Evolutionary conservation across 2,329 filamentous ascomycete genomes (phyloP), one percentile per base, ranked within the genome.

Genomic region (Verticillium alfalfae): DNA sequence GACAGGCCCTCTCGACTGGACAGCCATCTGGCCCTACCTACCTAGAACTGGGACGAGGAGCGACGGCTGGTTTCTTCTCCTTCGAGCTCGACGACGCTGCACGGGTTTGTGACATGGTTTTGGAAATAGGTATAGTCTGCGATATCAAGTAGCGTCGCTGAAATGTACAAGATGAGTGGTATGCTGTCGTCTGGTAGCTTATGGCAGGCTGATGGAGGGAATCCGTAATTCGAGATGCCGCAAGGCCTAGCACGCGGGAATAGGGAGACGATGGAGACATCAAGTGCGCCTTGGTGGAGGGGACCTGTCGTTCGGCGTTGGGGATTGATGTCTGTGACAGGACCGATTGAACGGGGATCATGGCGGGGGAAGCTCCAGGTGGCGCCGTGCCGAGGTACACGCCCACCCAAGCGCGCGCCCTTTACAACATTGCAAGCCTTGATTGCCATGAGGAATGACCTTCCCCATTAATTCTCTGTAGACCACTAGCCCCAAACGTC

Each of bases 41-140:
- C 85, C 84, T 87, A 13, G 88, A 84, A 72, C 88, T 91, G 2
- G 89, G 88, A 59, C 84, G 78, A 2, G 88, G 85, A 22, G 75
- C 72, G n/a, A 71, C 66, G 26, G 71, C 64, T 4, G 66, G 60
- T 52, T 68, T 73, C 61, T 69, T 73, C 12, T 64, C 63, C 56
- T 65, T 61, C 1, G 66, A 52, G 34, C 66, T 49, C 12, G 58
- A 60, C 13, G 63, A 55, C 6, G 64, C 57, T 6, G 65, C 59
- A 37, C 62, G 16, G 45, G 36, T 61, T 34, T 63, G 63, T 58
- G 62, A 60, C 62, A 66, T 66, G 55, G 49, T 41, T 54, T 52
- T 34, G 61, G 38, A 31, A 3, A 31, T 31, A 3, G 38, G 59
- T 9, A 52, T 2, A 26, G 5, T 52, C 45, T 56, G 60, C 16